Percentiles rank a stretch among this genome's conserved stretches.
Conservation (phyloP, 1,139 yeast species). For the Hyphopichia burtonii region DNA sequence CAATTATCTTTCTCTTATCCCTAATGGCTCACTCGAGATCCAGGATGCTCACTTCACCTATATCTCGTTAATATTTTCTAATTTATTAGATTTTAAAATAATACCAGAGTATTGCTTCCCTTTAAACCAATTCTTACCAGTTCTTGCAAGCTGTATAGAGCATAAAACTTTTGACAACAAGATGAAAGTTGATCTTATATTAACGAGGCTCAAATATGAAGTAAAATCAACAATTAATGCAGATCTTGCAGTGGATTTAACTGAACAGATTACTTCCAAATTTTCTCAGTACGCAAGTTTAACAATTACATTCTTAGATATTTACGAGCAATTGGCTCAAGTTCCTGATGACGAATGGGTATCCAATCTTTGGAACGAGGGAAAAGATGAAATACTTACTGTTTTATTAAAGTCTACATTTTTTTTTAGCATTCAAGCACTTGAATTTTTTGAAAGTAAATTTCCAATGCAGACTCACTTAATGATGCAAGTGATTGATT, state of each 20-base stretch:
- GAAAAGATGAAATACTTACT: background rate
- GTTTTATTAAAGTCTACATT: slow-evolving; percentile 6
- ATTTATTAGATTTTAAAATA: background rate
- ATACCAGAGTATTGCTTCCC: slow-evolving; percentile 19
- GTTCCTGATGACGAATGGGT: background rate
- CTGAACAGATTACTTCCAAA: background rate
- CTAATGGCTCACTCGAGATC: background rate
- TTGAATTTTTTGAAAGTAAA: slow-evolving; percentile 6
- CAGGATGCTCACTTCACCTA: background rate
- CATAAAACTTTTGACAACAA: background rate
- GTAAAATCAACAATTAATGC: background rate
- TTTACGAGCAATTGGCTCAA: background rate
- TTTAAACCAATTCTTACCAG: slow-evolving; percentile 7
- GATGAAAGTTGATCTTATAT: background rate
- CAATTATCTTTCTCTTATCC: background rate
- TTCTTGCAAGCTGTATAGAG: too few species aligned
- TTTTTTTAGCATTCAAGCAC: slow-evolving; percentile 10
- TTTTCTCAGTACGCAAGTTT: background rate
- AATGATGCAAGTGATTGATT: background rate
- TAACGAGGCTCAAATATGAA: background rate
- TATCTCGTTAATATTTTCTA: background rate
- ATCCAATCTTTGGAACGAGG: background rate
- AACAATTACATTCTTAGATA: background rate
- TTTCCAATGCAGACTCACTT: background rate
- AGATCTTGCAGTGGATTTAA: slow-evolving; percentile 1